phyloP scores from a whole-genome alignment of 441 rosid species.

The Melianthus villosus region DNA sequence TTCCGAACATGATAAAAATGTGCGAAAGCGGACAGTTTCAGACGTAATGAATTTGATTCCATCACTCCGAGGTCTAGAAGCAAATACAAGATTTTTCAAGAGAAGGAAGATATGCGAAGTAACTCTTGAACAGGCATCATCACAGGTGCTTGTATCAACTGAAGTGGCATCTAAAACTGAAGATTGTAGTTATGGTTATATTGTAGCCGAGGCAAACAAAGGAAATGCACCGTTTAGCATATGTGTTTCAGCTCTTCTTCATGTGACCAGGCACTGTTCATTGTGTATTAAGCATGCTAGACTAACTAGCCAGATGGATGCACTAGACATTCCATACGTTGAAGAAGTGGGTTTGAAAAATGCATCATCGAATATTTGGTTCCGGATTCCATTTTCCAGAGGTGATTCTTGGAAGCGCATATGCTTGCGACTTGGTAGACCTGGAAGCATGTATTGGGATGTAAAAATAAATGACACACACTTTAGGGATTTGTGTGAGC shows the following conservation, averaged over 20 bases:
- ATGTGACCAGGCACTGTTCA: slow-evolving; percentile 85
- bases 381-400: slow-evolving; percentile 68
- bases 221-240: slow-evolving; percentile 78
- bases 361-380: slow-evolving; percentile 87
- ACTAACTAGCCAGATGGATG: slow-evolving; percentile 90
- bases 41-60: slow-evolving; percentile 66
- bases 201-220: slow-evolving; percentile 81
- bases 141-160: slow-evolving; percentile 23
- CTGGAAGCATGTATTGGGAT: slow-evolving; percentile 99
- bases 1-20: slow-evolving; percentile 30
- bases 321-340: slow-evolving; percentile 73
- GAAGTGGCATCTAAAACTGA: slow-evolving; percentile 30
- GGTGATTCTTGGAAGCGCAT: slow-evolving; percentile 82
- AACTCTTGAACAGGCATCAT: slow-evolving; percentile 22
- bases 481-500: slow-evolving; percentile 95
- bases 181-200: slow-evolving; percentile 57
- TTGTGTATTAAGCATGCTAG: slow-evolving; percentile 88
- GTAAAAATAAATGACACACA: slow-evolving; percentile 91
- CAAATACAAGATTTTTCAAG: slow-evolving; percentile 25
- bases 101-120: slow-evolving; percentile 34
- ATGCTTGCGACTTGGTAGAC: slow-evolving; percentile 93
- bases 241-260: slow-evolving; percentile 78
- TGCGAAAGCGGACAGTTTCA: slow-evolving; percentile 51
- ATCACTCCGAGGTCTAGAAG: slow-evolving; percentile 48
- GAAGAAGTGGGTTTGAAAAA: slow-evolving; percentile 71